phyloP scores from a whole-genome alignment of 2,329 filamentous ascomycete species.

The Conoideocrella luteorostrata region DNA sequence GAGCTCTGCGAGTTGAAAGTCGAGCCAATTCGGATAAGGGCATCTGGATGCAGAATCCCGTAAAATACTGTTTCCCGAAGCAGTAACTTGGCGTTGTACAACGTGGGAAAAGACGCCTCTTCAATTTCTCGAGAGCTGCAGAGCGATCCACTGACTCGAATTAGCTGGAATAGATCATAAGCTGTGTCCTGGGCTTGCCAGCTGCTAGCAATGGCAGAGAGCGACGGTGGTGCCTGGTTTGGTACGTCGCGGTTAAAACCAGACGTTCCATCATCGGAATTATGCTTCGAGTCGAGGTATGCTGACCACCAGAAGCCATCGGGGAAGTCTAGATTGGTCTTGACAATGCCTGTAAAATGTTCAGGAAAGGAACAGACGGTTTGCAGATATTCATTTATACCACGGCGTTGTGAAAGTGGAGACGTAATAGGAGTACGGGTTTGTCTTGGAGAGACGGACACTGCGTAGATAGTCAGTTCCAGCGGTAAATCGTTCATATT shows the following conservation, averaged over 20 bases:
- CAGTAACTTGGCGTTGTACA: constrained; percentile 49
- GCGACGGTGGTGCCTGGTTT: constrained; percentile 39
- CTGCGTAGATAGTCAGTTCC: constrained; percentile 19
- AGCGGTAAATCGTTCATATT: not conserved
- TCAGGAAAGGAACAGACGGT: constrained; percentile 36
- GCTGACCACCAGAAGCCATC: constrained; percentile 55
- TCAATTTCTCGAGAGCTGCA: constrained; percentile 43
- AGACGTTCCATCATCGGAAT: constrained; percentile 12
- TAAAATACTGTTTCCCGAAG: constrained; percentile 49
- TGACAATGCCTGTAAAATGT: constrained; percentile 35
- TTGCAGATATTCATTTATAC: constrained; percentile 47
- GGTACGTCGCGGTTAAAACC: constrained; percentile 24
- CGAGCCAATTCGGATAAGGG: constrained; percentile 31
- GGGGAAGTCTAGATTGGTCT: constrained; percentile 43
- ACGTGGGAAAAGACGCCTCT: constrained; percentile 39
- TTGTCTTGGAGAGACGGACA: constrained; percentile 40
- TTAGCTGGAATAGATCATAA: constrained; percentile 47
- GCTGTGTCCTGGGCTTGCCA: constrained; percentile 42
- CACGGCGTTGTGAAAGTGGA: constrained; percentile 40
- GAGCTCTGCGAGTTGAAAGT: constrained; percentile 15
- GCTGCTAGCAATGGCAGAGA: constrained; percentile 45
- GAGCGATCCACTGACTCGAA: constrained; percentile 43
- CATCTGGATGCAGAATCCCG: constrained; percentile 43
- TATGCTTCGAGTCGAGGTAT: constrained; percentile 31
- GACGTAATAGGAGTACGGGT: constrained; percentile 45